phyloP scores from a whole-genome alignment of 345 rosid species.

The Turnera subulata region DNA sequence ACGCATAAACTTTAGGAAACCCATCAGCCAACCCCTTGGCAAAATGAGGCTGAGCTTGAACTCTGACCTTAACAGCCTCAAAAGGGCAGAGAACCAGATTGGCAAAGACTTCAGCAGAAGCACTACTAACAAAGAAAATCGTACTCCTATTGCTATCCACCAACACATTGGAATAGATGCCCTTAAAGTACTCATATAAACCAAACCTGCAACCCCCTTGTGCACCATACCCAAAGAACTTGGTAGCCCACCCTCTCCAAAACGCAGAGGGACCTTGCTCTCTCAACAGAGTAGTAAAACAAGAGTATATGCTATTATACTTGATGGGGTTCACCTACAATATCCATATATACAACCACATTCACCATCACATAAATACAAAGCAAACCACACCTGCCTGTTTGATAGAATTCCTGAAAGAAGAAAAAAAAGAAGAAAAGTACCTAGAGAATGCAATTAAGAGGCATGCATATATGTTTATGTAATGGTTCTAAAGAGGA shows the following conservation, averaged over 20 bases:
- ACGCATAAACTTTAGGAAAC: slow-evolving; percentile 45
- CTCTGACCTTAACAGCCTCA: slow-evolving; percentile 56
- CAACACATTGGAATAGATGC: slow-evolving; percentile 40
- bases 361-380: not conserved
- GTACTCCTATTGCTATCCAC: slow-evolving; percentile 38
- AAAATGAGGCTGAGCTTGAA: slow-evolving; percentile 56
- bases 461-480: too few species aligned
- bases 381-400: not conserved
- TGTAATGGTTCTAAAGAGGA: not conserved
- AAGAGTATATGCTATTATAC: slow-evolving; percentile 40
- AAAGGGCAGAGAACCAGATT: slow-evolving; percentile 59
- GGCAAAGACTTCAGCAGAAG: slow-evolving; percentile 59
- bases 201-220: slow-evolving; percentile 68
- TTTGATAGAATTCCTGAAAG: slow-evolving; percentile 1
- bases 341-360: not conserved
- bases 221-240: slow-evolving; percentile 56
- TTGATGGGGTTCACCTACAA: slow-evolving; percentile 52
- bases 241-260: slow-evolving; percentile 66
- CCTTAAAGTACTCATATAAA: slow-evolving; percentile 55
- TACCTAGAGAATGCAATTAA: not conserved
- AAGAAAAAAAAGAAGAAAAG: not conserved
- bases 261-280: slow-evolving; percentile 51
- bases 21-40: slow-evolving; percentile 61
- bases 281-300: slow-evolving; percentile 42
- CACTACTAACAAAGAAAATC: slow-evolving; percentile 61